Conservation (phyloP, 1,284 basidiomycete species). For the Athelia psychrophila region DNA sequence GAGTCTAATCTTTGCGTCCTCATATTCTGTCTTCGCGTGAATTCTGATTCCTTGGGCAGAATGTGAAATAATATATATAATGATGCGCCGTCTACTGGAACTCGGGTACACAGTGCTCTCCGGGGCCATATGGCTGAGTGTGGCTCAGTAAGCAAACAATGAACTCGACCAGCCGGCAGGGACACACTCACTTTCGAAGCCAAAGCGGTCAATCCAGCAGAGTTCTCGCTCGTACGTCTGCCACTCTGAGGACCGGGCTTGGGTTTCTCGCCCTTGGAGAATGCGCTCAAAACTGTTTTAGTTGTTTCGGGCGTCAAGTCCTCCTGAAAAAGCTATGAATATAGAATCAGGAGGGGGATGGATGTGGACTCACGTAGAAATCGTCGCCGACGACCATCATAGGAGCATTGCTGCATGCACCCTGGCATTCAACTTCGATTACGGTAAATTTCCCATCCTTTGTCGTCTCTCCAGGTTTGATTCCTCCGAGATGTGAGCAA, state of each 20-base stretch:
- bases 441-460: slow-evolving; percentile 96
- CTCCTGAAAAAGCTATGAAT: slow-evolving; percentile 56
- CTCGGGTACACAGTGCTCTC: slow-evolving; percentile 85
- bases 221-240: slow-evolving; percentile 87
- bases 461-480: slow-evolving; percentile 90
- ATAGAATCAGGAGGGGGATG: neutral
- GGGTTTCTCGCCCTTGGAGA: slow-evolving; percentile 84
- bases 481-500: slow-evolving; percentile 79
- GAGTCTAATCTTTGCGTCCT: no score
- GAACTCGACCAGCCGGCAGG: neutral
- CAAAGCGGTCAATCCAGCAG: slow-evolving; percentile 84
- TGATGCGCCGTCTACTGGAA: slow-evolving; percentile 63
- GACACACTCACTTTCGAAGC: slow-evolving; percentile 72
- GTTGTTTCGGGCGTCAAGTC: slow-evolving; percentile 94
- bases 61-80: neutral
- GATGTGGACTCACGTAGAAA: slow-evolving; percentile 75
- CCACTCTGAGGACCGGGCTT: slow-evolving; percentile 92
- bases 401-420: slow-evolving; percentile 98
- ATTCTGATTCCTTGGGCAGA: neutral
- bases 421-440: slow-evolving; percentile 97
- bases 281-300: slow-evolving; percentile 83
- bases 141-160: slow-evolving; percentile 10
- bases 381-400: slow-evolving; percentile 98
- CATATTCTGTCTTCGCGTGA: no score
- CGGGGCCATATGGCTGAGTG: slow-evolving; percentile 88